Conservation (phyloP, 2,329 filamentous ascomycete genomes). For the Neofusicoccum ribis region DNA sequence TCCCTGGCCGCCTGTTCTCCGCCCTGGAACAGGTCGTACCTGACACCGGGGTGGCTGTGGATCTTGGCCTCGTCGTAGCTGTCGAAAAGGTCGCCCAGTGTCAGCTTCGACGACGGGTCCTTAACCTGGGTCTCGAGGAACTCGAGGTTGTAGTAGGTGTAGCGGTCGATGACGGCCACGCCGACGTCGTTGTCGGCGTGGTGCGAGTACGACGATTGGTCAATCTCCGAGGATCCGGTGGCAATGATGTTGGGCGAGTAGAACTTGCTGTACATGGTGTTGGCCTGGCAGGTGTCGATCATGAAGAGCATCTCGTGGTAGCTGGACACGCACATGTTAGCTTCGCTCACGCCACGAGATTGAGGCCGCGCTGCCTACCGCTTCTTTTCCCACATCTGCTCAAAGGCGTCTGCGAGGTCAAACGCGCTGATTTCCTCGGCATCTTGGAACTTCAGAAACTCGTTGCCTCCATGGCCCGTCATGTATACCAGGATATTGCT, state of each 20-base stretch:
- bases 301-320: conserved; percentile 99
- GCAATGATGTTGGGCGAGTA: conserved; percentile 98
- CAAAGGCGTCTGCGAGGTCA: conserved; percentile 93
- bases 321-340: conserved; percentile 41
- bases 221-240: conserved; percentile 92
- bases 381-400: conserved; percentile 99
- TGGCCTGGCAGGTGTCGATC: conserved; percentile 99
- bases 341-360: neutral
- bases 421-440: conserved; percentile 96
- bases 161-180: conserved; percentile 96
- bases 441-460: conserved; percentile 98
- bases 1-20: conserved; percentile 75
- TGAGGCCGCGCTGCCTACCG: conserved; percentile 53
- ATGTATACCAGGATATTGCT: conserved; percentile 99
- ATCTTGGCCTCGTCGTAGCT: conserved; percentile 95
- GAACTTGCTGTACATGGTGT: conserved; percentile 98
- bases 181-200: conserved; percentile 98
- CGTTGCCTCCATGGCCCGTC: conserved; percentile 97
- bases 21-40: conserved; percentile 92
- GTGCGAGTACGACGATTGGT: conserved; percentile 95
- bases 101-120: conserved; percentile 83
- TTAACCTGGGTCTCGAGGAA: conserved; percentile 90
- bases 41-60: conserved; percentile 84
- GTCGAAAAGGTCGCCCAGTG: conserved; percentile 90
- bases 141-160: conserved; percentile 97